Base-by-base conservation (phyloP, 331 rosid genomes). In the Stylosanthes scabra region DNA sequence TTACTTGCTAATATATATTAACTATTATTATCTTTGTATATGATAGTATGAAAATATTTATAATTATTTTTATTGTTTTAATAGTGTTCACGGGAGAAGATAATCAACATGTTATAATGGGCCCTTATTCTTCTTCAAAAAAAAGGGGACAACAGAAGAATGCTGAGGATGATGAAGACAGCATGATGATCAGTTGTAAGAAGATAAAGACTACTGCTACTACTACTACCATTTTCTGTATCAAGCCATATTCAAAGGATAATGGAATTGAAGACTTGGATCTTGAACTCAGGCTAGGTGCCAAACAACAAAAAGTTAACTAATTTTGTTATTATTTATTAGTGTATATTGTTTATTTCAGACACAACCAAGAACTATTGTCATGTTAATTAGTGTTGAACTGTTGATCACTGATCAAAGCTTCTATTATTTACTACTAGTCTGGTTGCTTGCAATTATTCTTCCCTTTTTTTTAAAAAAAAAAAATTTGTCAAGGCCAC, bases 211-310 rank as follows among this genome's bases (percentile, higher is more conserved):
- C 68, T 49, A 28, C 51, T 47, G 50, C 54, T 64, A n/a, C 51
- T 47, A 55, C 54, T 64, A n/a, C 51, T 68, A 16, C 78, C 87
- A 3, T 34, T 56, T 31, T 78, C 45, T 72, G 84, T 11, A 59
- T 73, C 60, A 80, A 76, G 77, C 77, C 81, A 67, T 80, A 74
- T 66, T 80, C 83, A 67, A 65, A 71, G 25, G 81, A 71, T 59
- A 71, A 11, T 64, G 79, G 57, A 68, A 79, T 78, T 64, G 87
- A 86, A 66, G 92, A 87, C 54, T 77, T 93, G 84, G 98, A 93
- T 85, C 98, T 93, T 77, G 98, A 93, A 79, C 97, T 93, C 79
- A 86, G 96, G 91, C 87, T 93, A 59, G 98, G 98, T 1, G 39
- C 39, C 68, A 78, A 83, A 64, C 82, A 87, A 58, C 86, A 88